Evolutionary conservation across 2,329 filamentous ascomycete species (phyloP), one percentile per base, ranked within the genome.

Genomic region (Domatiomyces globalis): DNA sequence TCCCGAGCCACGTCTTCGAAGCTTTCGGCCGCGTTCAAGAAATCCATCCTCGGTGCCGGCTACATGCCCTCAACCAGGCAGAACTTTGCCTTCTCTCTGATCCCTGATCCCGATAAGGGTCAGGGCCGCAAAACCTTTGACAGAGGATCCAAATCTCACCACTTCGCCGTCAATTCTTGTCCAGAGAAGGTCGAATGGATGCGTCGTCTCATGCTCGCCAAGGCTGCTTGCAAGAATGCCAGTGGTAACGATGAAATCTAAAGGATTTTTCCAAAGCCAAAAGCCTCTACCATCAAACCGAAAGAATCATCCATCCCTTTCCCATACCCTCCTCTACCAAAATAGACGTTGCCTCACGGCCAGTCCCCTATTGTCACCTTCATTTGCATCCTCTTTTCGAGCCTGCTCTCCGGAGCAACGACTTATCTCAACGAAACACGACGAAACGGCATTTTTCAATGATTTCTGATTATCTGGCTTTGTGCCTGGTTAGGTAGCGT

Each of bases 181-280:
- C 87, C 95, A 63, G 86, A 95, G 65, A 79, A 90, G 55, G 95
- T 96, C 62, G 90, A 95, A 66, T 98, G 92, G 92, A 71, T 71
- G 69, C 63, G 69, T 3, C 69, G 71, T 58, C 56, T 71, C 29
- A 72, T 72, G 70, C 65, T 71, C 2, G 69, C 68, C n/a, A 70
- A 68, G 45, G 69, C 69, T 12, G 57, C 69, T 9, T 61, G 60
- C 12, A 56, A 58, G 9, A 54, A 50, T 43, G 29, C 17, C 18
- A 27, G 33, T 18, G 45, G 45, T 8, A 27, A 18, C 17, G 7
- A 25, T 27, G 45, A 47, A 29, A 27, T 47, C 45, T 47, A 33
- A 39, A 39, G 33, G 12, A 39, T 33, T 33, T 9, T 33, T 33
- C 29, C 29, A 33, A 33, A 33, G 9, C 10, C 2, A 33, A 9